Evolutionary conservation across 2,329 filamentous ascomycete genomes (phyloP), one percentile per base, ranked within the genome.

Genomic region (Ceratocystis cubensis): DNA sequence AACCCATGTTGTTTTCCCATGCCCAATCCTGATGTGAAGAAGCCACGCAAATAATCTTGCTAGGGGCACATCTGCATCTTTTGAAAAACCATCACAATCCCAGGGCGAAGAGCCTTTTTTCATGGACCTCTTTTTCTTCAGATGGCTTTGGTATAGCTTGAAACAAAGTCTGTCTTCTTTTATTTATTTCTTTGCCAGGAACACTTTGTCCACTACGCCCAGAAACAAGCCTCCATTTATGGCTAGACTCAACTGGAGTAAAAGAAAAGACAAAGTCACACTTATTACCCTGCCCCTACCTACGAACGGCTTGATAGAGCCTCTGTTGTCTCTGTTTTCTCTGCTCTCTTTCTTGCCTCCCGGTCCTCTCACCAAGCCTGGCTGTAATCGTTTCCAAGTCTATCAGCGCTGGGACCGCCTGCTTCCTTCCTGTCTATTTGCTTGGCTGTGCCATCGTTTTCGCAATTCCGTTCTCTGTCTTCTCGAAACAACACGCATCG

Each of bases 251-350:
- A 2, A 28, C 53, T 28, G 53, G 53, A 57, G 30, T 57, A 30
- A 57, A 57, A 20, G 30, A 33, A 33, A 57, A 17, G 53, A 57
- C 53, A 57, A 30, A 57, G 25, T 8, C 25, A 57, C 53, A n/a
- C 53, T 7, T 28, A 5, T 3, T 17, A 30, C 25, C 25, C 22
- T 17, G 22, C 50, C 50, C 53, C 53, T 57, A 57, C 25, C 53
- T 30, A 28, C n/a, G 15, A 57, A 33, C 30, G 2, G 53, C 53
- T 57, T 57, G 25, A n/a, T 57, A 57, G 53, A 57, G 53, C 53
- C 53, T 28, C 53, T 30, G 53, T 57, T 57, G 5, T 57, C 53
- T 33, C 53, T 57, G 15, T 57, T 57, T 28, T 56, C 15, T 57
- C 30, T 3, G 30, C 15, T 33, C 53, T 56, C 22, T 57, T 57